Evolutionary conservation across 2,329 filamentous ascomycete genomes (phyloP), one percentile per base, ranked within the genome.

Genomic region (Phyllosticta capitalensis): DNA sequence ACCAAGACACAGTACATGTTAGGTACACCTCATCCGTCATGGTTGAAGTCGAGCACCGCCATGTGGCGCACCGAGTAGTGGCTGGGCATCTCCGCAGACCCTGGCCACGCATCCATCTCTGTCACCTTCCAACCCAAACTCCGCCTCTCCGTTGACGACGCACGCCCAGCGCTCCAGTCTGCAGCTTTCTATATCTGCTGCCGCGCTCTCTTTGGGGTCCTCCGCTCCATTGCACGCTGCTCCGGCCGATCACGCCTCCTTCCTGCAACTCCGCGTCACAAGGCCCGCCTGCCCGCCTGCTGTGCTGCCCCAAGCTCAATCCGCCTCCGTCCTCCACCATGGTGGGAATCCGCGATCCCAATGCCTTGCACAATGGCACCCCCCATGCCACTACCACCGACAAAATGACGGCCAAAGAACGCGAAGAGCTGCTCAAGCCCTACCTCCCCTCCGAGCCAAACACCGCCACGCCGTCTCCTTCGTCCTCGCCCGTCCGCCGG

Each of bases 361-460:
- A 65, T 7, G 72, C 71, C 55, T 71, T 75, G 63, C 70, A 68
- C 58, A 63, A 64, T 55, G 67, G 64, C 65, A 70, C 66, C 33
- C 71, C 70, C 24, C 66, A 71, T n/a, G 14, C 20, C 68, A 75
- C 55, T 74, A 76, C 50, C 68, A 69, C 51, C 70, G 73, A 56
- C 21, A 82, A 33, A 71, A 71, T 38, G 66, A 70, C 20, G 65
- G 74, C 56, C 38, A 45, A 45, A n/a, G 76, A 83, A 61, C 79
- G 81, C 55, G 80, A 81, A 65, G 71, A 71, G 38, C 70, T 83
- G 50, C 54, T 83, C 52, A 78, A 78, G 62, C 75, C 75, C 49
- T 82, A 81, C 64, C 76, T 83, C 1, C 81, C 81, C 12, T 70
- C 76, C 12, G 67, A 67, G n/a, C 21, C 59, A 48, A 20, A 30